Evolutionary conservation across 768 basidiomycete genomes (phyloP), one percentile per base, ranked within the genome.

Genomic region (Termitomyces sp.): DNA sequence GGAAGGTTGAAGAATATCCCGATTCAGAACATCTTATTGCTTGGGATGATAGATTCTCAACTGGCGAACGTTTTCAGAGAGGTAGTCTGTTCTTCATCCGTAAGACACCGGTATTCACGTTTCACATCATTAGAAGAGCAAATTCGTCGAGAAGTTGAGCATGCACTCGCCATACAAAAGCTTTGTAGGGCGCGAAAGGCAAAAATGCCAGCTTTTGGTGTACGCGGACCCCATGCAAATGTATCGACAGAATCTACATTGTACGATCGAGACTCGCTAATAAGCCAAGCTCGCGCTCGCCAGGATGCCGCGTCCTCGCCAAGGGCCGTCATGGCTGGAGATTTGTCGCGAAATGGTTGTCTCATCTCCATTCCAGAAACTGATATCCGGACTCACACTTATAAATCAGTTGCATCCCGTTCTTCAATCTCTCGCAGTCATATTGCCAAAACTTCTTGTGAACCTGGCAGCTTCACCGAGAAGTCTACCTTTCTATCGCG

Each of bases 141-240:
- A 28, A 60, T 63, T 28, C 50, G 37, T 24, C 50, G 50, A 16
- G 62, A 63, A 53, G 53, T 63, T 3, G 20, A 60, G 8, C 56
- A 41, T 36, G 56, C 57, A 12, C 49, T 60, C 13, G 34, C 29
- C 3, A 42, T 55, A 6, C 56, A 60, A 56, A 55, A 49, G 31
- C 54, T 54, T 10, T 51, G 54, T 5, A 55, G 51, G 18, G 54
- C 53, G 9, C 49, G 53, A 28, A 63, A 60, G 24, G 39, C 56
- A 41, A 8, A 52, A 47, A 31, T 31, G 45, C 24, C 22, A 36
- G 33, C 49, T 2, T 51, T 16, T 16, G 12, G 26, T 41, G 3
- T 39, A 41, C 12, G 36, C 20, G 51, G 29, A 29, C 9, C 26
- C 29, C 26, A 20, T 8, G 51, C n/a, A 41, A n/a, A 52, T 52